Base-by-base conservation (phyloP, 2,329 filamentous ascomycete species). In the Parastagonospora avenae region DNA sequence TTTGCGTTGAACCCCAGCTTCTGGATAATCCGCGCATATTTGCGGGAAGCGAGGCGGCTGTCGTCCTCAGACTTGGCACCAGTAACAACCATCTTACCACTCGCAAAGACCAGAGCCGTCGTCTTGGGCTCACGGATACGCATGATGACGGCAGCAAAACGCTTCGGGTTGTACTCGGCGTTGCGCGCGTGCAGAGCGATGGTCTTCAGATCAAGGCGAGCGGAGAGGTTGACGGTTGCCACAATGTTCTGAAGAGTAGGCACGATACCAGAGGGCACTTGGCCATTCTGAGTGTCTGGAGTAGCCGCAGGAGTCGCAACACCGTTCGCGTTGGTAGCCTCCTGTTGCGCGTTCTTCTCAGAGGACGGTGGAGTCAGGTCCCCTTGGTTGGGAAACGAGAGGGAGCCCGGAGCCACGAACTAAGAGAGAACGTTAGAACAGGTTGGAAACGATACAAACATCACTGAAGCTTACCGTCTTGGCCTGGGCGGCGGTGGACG, bases 1-100 rank as follows among this genome's bases (percentile, higher is more conserved):
- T 97, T 97, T 69, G 94, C 93, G 66, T 97, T 96, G 84, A 99
- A 99, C 57, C 94, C 94, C 54, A 99, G 90, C 82, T 99, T 99
- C 83, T 99, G 94, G 68, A 99, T 97, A 77, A 99, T 97, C 70
- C 94, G 92, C 46, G 94, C 94, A 73, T 97, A 97, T 79, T 99
- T 99, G 79, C 93, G 88, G 53, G 90, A 94, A 8, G 94, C 94
- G 70, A 99, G 87, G 80, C 97, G 97, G 54, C 91, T 96, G 74
- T 97, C 94, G 75, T 97, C 94, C 74, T 97, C 94, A 1, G 91
- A 96, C 79, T 97, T 97, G 58, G 93, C 93, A 80, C 93, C 93
- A 47, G 94, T 97, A 12, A 97, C 94, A 40, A 97, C 94, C 94
- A 99, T 97, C 85, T 99, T 99, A 77, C 94, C 94, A 1, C 90